phyloP scores from a whole-genome alignment of 1,139 yeast genomes.

The Blastobotrys illinoisensis region DNA sequence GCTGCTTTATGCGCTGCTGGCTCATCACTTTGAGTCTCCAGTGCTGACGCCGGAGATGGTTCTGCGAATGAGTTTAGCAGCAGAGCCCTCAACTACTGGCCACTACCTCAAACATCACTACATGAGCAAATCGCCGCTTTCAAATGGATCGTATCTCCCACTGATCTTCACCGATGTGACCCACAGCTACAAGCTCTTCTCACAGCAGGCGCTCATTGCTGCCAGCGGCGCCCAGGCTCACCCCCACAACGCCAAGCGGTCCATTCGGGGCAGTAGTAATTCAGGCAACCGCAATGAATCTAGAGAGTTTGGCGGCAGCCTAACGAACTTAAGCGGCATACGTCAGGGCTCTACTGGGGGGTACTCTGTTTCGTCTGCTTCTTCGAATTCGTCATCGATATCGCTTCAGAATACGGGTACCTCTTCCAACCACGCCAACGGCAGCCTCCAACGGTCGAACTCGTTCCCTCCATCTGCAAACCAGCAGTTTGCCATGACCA shows the following conservation, averaged over 20 bases:
- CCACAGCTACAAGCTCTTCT: conserved; percentile 51
- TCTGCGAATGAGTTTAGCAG: conserved; percentile 39
- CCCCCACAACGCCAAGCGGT: conserved; percentile 12
- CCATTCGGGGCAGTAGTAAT: conserved; percentile 8
- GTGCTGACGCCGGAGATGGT: conserved; percentile 21
- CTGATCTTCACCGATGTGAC: conserved; percentile 52
- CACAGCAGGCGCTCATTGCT: conserved; percentile 42
- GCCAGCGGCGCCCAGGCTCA: conserved; percentile 16
- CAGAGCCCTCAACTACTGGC: conserved; percentile 45
- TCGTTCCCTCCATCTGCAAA: conserved; percentile 34
- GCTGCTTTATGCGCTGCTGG: conserved; percentile 35
- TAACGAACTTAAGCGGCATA: conserved; percentile 3
- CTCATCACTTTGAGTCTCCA: conserved; percentile 25
- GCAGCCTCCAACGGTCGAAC: conserved; percentile 29
- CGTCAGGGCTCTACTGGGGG: conserved; percentile 12
- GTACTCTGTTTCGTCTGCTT: conserved; percentile 5
- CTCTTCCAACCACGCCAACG: conserved; percentile 2
- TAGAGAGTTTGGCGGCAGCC: not conserved
- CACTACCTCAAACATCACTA: conserved; percentile 39
- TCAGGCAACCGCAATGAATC: not conserved
- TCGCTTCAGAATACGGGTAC: conserved; percentile 2
- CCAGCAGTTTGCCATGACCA: conserved; percentile 27
- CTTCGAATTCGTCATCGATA: conserved; percentile 10
- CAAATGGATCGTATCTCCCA: conserved; percentile 56
- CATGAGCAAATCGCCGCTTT: conserved; percentile 43